Evolutionary conservation across 176 grass and related monocot genomes (phyloP).

Genomic region (Rhynchospora pubera): DNA sequence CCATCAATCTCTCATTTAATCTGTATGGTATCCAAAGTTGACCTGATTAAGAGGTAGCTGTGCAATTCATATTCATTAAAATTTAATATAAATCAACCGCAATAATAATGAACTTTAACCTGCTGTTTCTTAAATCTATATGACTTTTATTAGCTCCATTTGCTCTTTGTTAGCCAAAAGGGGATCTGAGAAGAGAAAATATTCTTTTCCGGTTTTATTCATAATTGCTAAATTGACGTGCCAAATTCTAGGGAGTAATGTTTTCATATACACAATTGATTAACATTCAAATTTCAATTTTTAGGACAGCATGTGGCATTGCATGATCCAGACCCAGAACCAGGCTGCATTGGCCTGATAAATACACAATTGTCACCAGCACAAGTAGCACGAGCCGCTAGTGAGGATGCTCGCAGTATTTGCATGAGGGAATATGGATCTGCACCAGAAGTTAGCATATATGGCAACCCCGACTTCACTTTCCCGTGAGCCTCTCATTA

Average conservation of each 20-base stretch:
- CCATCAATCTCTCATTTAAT: not conserved
- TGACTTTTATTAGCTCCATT: not conserved
- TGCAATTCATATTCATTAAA: not conserved
- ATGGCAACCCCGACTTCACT: slow-evolving; percentile 73
- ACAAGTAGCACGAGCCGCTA: slow-evolving; percentile 59
- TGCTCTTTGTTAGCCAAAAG: not conserved
- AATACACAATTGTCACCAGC: slow-evolving; percentile 80
- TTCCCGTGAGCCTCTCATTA: slow-evolving; percentile 63
- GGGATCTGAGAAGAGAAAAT: not conserved
- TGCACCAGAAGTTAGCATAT: slow-evolving; percentile 85
- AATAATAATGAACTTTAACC: not conserved
- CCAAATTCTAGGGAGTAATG: not conserved
- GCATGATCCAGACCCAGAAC: slow-evolving; percentile 67
- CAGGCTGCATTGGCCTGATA: slow-evolving; percentile 72
- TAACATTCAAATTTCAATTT: slow-evolving; percentile 18
- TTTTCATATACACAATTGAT: not conserved
- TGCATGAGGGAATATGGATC: slow-evolving; percentile 85
- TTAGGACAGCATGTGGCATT: slow-evolving; percentile 96
- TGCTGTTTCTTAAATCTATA: not conserved
- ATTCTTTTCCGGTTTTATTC: not conserved
- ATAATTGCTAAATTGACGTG: not conserved
- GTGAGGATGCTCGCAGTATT: slow-evolving; percentile 82
- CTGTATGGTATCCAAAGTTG: not conserved
- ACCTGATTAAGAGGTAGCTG: not conserved
- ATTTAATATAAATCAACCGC: not conserved